These are phyloP conservation scores for Candida chauliodis DNA, from an alignment of 805 yeast species.

Conservation along the genomic window DNA sequence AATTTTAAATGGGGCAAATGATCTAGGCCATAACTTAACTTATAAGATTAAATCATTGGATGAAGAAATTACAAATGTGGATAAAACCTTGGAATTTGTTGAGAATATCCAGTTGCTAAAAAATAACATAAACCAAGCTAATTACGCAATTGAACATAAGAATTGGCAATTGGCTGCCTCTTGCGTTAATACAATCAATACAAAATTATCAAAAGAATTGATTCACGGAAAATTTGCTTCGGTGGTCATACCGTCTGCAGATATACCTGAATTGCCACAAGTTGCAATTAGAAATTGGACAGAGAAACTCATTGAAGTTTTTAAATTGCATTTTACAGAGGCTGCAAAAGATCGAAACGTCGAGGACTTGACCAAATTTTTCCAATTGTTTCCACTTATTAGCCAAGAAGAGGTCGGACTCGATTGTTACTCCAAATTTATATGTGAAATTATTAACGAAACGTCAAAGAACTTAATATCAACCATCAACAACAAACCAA, in stretches of 20 bases:
- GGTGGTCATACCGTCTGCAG: conserved; percentile 80
- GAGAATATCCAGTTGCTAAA: conserved; percentile 63
- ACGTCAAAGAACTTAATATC: conserved; percentile 69
- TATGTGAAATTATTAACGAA: conserved; percentile 77
- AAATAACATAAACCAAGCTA: conserved; percentile 59
- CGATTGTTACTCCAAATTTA: conserved; percentile 77
- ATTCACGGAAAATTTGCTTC: conserved; percentile 67
- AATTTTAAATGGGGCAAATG: conserved; percentile 57
- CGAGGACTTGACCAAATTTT: conserved; percentile 68
- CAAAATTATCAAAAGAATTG: conserved; percentile 50
- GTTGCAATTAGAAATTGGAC: conserved; percentile 57
- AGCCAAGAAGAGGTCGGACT: conserved; percentile 71
- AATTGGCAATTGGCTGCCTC: conserved; percentile 80
- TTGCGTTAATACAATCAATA: conserved; percentile 45
- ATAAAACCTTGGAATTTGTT: conserved; percentile 60
- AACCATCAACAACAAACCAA: conserved; percentile 12
- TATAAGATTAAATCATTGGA: conserved; percentile 67
- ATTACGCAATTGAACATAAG: conserved; percentile 61
- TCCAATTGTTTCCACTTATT: conserved; percentile 83
- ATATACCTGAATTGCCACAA: conserved; percentile 76
- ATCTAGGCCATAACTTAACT: conserved; percentile 64
- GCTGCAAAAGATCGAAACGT: conserved; percentile 70
- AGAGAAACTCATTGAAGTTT: conserved; percentile 51
- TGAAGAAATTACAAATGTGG: conserved; percentile 62
- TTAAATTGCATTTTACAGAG: conserved; percentile 58